Evolutionary conservation across 176 grass and related monocot species (phyloP), one percentile per base, ranked within the genome.

Genomic region (Eragrostis nindensis): DNA sequence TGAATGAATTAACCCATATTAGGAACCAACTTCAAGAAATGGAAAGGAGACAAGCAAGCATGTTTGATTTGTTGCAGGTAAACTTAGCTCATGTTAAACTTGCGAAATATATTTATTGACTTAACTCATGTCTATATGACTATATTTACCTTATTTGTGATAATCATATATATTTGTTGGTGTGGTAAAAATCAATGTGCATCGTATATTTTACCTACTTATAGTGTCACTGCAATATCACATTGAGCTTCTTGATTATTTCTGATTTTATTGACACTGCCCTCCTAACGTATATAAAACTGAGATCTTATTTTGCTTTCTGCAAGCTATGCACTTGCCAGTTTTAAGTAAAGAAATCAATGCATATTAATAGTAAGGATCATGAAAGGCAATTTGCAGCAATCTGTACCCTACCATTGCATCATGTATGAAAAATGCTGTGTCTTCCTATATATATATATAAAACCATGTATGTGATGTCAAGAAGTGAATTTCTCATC

Each of bases 1-100:
- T 61, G 67, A 99, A 91, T 76, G 96, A 99, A 83, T 80, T 99
- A 75, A 17, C 84, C 47, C 74, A 89, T 64, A 89, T 95, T 67
- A 93, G 84, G 78, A 94, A 91, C 68, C 92, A 99, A 63, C 90
- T 99, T 85, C 55, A 82, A 64, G 92, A 95, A 29, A 99, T 95
- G 90, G 88, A 95, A 84, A 93, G 84, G 43, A 99, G 89, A 64
- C 92, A 99, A 86, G 71, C 78, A 71, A 84, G 76, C 74, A 77
- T 99, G 40, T 88, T 91, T 83, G 79, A 91, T 86, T 68, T 95
- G 41, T 59, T 99, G 66, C 88, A 99, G 90, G 96, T 99, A 82
- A 52, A 36, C 32, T 80, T 76, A 2, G 32, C 32, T 40, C 55
- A 45, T 62, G 56, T 52, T 50, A 78, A 66, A 47, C 77, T 46